Percentiles rank a stretch among this genome's conserved stretches.
Evolutionary conservation across 2,329 filamentous ascomycete species (phyloP).

Genomic region (Raffaelea ambrosiae): DNA sequence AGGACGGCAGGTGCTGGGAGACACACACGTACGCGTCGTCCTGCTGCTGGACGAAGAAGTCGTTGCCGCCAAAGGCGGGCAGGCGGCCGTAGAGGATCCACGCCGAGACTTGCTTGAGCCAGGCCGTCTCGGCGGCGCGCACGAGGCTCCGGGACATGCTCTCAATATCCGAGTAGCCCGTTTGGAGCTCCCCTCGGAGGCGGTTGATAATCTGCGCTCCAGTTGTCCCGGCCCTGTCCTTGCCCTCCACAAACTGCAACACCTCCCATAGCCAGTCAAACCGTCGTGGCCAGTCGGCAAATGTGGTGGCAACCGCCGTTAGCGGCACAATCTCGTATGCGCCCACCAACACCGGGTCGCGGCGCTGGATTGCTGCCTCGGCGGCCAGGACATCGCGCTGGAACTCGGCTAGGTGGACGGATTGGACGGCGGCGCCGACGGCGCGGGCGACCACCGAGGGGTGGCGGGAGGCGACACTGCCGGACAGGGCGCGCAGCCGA

Average conservation of each 20-base stretch:
- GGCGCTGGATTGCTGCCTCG: conserved; percentile 66
- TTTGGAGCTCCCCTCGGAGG: conserved; percentile 68
- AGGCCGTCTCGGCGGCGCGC: conserved; percentile 75
- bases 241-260: conserved; percentile 51
- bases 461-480: conserved; percentile 61
- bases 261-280: conserved; percentile 82
- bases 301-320: conserved; percentile 74
- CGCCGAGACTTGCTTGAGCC: conserved; percentile 81
- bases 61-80: conserved; percentile 66
- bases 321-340: conserved; percentile 91
- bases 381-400: conserved; percentile 78
- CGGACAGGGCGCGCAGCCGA: conserved; percentile 58
- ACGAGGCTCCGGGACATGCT: conserved; percentile 64
- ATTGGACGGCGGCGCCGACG: conserved; percentile 68
- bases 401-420: conserved; percentile 69
- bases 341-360: conserved; percentile 73
- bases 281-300: conserved; percentile 75
- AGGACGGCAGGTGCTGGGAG: conserved; percentile 60
- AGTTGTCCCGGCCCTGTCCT: conserved; percentile 43
- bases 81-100: conserved; percentile 87
- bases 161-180: conserved; percentile 82
- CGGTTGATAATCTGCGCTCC: conserved; percentile 71
- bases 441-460: conserved; percentile 79
- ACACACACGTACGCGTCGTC: conserved; percentile 49
- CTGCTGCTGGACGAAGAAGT: conserved; percentile 70